Evolutionary conservation across 139 green algal species (phyloP).

Genomic region (Chlamydomonas schloesseri): DNA sequence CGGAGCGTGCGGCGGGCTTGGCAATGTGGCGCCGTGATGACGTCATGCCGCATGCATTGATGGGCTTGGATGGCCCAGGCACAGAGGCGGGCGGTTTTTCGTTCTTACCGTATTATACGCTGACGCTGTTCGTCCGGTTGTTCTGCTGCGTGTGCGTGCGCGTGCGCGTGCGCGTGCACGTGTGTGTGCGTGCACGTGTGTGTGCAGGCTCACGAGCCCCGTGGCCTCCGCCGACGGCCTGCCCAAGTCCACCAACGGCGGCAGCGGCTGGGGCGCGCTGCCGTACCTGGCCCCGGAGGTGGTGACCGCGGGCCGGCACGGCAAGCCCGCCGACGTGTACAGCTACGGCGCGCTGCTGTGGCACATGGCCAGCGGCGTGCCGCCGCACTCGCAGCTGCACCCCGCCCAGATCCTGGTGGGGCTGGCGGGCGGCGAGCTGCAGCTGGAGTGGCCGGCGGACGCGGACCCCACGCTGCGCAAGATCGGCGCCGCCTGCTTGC

Average conservation of each 20-base stretch:
- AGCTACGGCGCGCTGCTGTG: constrained; percentile 22
- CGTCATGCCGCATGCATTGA: no score
- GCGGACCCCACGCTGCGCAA: neutral
- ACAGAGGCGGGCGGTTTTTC: no score
- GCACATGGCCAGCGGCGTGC: neutral
- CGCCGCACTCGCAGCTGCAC: neutral
- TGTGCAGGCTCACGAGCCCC: neutral
- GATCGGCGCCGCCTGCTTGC: constrained; percentile 1
- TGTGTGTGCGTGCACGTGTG: no score
- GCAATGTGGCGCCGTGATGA: no score
- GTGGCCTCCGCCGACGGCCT: neutral
- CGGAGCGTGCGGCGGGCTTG: no score
- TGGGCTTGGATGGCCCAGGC: no score
- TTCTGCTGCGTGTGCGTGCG: no score
- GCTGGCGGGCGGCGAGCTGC: neutral
- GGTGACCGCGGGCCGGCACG: neutral
- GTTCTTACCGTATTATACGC: no score
- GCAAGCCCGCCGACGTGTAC: constrained; percentile 19
- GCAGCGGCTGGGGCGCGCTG: neutral
- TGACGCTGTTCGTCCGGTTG: no score
- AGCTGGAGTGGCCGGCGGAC: neutral
- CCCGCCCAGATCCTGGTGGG: constrained; percentile 7
- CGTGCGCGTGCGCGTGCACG: no score
- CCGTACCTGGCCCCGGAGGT: constrained; percentile 1
- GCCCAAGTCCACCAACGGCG: no score